These are phyloP conservation scores for Fusarium sp. DNA, from an alignment of 2,329 filamentous ascomycete species.

Conservation along the genomic window DNA sequence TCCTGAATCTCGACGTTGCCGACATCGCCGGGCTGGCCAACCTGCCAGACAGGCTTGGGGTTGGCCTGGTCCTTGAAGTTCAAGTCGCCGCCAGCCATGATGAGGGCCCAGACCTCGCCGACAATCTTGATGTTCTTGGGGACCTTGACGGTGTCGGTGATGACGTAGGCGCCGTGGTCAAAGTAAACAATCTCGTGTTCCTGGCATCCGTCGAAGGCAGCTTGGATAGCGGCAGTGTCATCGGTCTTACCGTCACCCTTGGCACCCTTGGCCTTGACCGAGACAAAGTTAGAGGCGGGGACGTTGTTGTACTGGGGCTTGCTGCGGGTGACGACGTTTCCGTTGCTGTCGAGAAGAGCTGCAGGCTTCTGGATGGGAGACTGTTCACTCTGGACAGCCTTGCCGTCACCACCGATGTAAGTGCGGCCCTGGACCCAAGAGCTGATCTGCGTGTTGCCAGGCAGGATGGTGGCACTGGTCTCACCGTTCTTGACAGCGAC, in stretches of 20 bases:
- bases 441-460: constrained; percentile 73
- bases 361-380: constrained; percentile 70
- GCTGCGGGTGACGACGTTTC: constrained; percentile 81
- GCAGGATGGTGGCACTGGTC: constrained; percentile 70
- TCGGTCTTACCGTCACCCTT: constrained; percentile 89
- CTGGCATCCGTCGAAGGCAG: constrained; percentile 74
- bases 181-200: constrained; percentile 77
- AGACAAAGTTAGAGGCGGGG: constrained; percentile 77
- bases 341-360: constrained; percentile 70
- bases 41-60: constrained; percentile 85
- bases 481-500: constrained; percentile 71
- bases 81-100: constrained; percentile 80
- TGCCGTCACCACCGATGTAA: constrained; percentile 64
- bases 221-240: constrained; percentile 86
- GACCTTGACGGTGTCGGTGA: constrained; percentile 76
- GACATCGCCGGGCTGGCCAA: constrained; percentile 80
- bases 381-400: constrained; percentile 69
- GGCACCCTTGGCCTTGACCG: constrained; percentile 83
- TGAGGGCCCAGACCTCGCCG: constrained; percentile 90
- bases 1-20: constrained; percentile 90
- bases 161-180: constrained; percentile 77
- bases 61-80: constrained; percentile 79
- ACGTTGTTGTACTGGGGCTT: constrained; percentile 88
- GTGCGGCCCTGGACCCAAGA: constrained; percentile 84
- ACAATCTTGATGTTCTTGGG: constrained; percentile 87